Evolutionary conservation across 345 rosid species (phyloP).

Genomic region (Salix viminalis): DNA sequence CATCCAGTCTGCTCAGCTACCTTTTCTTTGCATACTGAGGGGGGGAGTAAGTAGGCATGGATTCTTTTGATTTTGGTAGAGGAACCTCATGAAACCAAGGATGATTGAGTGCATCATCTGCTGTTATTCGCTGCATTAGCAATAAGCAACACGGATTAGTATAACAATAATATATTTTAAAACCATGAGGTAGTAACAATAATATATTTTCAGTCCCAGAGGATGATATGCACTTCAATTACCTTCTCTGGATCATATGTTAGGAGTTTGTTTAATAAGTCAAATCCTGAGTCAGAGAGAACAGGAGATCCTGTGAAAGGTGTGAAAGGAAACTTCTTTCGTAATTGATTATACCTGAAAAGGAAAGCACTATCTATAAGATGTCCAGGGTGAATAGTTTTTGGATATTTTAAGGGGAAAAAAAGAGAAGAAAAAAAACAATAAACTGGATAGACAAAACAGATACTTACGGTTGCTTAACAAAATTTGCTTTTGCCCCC

Average conservation of each 20-base stretch:
- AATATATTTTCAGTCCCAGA: neutral
- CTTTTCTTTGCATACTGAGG: constrained; percentile 33
- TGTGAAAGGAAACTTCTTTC: constrained; percentile 72
- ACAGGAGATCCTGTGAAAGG: constrained; percentile 66
- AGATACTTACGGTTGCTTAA: constrained; percentile 47
- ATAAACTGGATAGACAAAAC: neutral
- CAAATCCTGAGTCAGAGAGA: constrained; percentile 81
- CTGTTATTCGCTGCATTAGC: constrained; percentile 66
- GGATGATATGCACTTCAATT: neutral
- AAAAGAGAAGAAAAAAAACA: neutral
- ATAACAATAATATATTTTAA: neutral
- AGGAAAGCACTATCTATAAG: neutral
- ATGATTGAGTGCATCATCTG: constrained; percentile 69
- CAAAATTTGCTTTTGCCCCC: constrained; percentile 65
- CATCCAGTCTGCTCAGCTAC: constrained; percentile 14
- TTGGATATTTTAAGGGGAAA: neutral
- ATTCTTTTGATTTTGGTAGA: constrained; percentile 62
- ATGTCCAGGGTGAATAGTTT: neutral
- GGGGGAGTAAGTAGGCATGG: constrained; percentile 78
- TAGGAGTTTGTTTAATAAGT: constrained; percentile 62
- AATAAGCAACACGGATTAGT: constrained; percentile 12
- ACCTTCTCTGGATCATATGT: constrained; percentile 76
- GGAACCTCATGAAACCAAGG: constrained; percentile 82
- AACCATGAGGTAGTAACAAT: neutral
- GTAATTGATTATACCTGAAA: constrained; percentile 62